phyloP scores from a whole-genome alignment of 768 basidiomycete species.

The Amanita subjunquillea region DNA sequence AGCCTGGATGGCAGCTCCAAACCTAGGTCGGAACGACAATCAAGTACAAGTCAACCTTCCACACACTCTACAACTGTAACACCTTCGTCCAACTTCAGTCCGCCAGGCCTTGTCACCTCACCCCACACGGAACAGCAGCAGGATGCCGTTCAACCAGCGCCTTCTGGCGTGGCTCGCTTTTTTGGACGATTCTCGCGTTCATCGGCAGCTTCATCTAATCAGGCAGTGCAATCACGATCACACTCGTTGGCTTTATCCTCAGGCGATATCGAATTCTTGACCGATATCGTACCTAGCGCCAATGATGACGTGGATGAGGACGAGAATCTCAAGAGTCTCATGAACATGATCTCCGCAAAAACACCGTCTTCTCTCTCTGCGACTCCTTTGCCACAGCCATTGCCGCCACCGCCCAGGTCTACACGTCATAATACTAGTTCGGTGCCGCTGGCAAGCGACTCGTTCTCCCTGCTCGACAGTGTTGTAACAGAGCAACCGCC shows the following conservation, averaged over 20 bases:
- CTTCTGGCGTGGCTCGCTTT: slow-evolving; percentile 79
- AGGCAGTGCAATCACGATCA: slow-evolving; percentile 13
- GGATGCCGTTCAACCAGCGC: slow-evolving; percentile 11
- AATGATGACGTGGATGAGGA: slow-evolving; percentile 28
- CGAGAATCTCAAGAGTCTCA: slow-evolving; percentile 24
- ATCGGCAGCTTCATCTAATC: slow-evolving; percentile 20
- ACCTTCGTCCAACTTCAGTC: neutral
- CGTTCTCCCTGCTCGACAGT: slow-evolving; percentile 19
- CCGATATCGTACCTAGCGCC: slow-evolving; percentile 53
- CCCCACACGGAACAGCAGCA: slow-evolving; percentile 4
- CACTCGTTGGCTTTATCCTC: slow-evolving; percentile 63
- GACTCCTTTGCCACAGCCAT: slow-evolving; percentile 34
- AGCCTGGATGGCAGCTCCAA: slow-evolving; percentile 8
- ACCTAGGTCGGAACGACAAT: slow-evolving; percentile 7
- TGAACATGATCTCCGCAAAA: slow-evolving; percentile 28
- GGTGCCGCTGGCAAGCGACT: slow-evolving; percentile 11
- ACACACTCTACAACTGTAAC: neutral
- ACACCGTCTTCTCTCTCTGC: slow-evolving; percentile 24
- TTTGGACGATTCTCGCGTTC: slow-evolving; percentile 62
- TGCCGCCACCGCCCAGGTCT: slow-evolving; percentile 32
- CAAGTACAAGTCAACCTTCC: slow-evolving; percentile 1
- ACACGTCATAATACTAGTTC: slow-evolving; percentile 16
- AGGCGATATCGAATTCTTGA: slow-evolving; percentile 77
- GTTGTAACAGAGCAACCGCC: slow-evolving; percentile 1
- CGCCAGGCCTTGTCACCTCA: neutral